Conservation (phyloP, 352 stramenopile genomes). For the Plasmopara viticola region DNA sequence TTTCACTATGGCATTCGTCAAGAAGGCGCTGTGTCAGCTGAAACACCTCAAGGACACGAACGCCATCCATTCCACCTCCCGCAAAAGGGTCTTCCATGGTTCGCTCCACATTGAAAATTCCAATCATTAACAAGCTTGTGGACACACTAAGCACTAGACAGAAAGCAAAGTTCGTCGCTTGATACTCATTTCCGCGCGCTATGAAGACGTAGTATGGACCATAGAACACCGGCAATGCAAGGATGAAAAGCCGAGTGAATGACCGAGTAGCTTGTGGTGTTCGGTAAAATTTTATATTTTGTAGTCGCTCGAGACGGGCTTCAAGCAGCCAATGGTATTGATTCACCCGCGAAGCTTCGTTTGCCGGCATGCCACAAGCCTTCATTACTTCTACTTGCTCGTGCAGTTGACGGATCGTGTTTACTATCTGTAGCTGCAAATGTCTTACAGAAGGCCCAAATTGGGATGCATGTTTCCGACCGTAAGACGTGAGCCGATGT, state of each 20-base stretch:
- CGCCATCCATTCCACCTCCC: conserved; percentile 55
- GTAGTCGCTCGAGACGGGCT: conserved; percentile 70
- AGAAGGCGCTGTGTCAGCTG: conserved; percentile 49
- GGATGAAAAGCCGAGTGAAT: conserved; percentile 80
- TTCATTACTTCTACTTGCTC: conserved; percentile 78
- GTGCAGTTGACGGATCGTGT: conserved; percentile 53
- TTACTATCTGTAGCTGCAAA: conserved; percentile 54
- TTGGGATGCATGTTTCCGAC: conserved; percentile 37
- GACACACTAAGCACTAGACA: conserved; percentile 65
- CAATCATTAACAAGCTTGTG: conserved; percentile 79
- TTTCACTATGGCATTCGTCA: conserved; percentile 38
- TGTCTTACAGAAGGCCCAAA: conserved; percentile 37
- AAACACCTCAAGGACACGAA: conserved; percentile 53
- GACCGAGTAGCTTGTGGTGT: conserved; percentile 81
- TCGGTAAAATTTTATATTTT: conserved; percentile 86
- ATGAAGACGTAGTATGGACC: conserved; percentile 85
- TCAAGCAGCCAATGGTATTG: conserved; percentile 86
- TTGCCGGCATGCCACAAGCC: conserved; percentile 52
- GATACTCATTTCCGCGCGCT: conserved; percentile 40
- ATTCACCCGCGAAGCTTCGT: conserved; percentile 84
- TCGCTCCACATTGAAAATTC: conserved; percentile 84
- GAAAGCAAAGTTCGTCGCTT: conserved; percentile 70
- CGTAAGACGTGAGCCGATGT: conserved; percentile 55
- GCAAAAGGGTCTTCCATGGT: conserved; percentile 82
- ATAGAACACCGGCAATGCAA: conserved; percentile 80